These are phyloP conservation scores for Escovopsis sp. DNA, from an alignment of 2,329 filamentous ascomycete genomes.

Conservation along the genomic window DNA sequence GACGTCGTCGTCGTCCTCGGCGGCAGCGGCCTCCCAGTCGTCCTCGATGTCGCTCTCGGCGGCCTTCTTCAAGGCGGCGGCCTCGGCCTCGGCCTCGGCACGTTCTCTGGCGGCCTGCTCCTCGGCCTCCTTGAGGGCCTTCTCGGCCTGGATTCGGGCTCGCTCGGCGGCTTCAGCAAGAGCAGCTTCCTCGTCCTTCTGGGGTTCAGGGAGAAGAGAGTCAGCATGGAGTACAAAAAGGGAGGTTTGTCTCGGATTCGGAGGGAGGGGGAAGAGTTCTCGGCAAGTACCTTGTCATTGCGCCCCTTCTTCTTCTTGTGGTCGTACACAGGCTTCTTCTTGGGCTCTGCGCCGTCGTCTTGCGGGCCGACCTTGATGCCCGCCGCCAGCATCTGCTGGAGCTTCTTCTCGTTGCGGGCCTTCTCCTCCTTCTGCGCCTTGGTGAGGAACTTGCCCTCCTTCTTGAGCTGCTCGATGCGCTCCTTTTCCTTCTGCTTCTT, in stretches of 20 bases:
- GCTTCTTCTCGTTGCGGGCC: constrained; percentile 60
- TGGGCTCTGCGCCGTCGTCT: constrained; percentile 41
- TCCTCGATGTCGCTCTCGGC: constrained; percentile 52
- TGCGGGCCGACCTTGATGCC: constrained; percentile 57
- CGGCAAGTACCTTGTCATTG: constrained; percentile 34
- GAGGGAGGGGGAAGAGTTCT: too few relatives aligned
- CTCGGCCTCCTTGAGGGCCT: constrained; percentile 45
- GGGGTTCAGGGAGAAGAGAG: constrained; percentile 3
- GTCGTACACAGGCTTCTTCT: constrained; percentile 66
- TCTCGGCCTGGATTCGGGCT: constrained; percentile 53
- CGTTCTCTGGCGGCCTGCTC: constrained; percentile 43
- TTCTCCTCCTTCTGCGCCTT: constrained; percentile 78
- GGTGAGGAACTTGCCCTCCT: constrained; percentile 73
- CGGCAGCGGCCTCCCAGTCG: constrained; percentile 79
- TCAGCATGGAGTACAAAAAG: not conserved
- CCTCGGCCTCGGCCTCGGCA: constrained; percentile 41
- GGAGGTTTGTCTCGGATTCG: too few relatives aligned
- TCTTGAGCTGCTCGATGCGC: constrained; percentile 74
- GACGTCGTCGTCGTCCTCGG: constrained; percentile 54
- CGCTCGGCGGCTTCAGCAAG: constrained; percentile 67
- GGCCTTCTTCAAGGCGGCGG: constrained; percentile 38
- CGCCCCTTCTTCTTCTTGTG: constrained; percentile 65
- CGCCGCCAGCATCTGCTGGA: constrained; percentile 74
- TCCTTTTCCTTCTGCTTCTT: constrained; percentile 84
- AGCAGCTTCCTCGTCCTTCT: constrained; percentile 64